These are phyloP conservation scores for Arabis alpina DNA, from an alignment of 345 rosid genomes.

Conservation along the genomic window DNA sequence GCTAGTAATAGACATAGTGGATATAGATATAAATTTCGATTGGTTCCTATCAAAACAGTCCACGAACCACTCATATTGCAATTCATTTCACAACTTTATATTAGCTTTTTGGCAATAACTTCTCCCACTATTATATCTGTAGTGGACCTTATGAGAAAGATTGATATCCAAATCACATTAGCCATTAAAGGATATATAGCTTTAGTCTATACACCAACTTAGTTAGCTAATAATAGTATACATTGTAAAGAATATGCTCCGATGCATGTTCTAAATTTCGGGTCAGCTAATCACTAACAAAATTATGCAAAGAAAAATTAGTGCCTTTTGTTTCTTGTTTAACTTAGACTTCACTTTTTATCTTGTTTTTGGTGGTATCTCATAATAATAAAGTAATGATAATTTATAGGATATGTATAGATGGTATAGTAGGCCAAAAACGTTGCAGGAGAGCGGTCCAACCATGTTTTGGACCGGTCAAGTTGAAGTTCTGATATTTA, in stretches of 20 bases:
- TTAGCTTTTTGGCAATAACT: constrained; percentile 20
- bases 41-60: constrained; percentile 35
- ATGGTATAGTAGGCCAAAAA: constrained; percentile 16
- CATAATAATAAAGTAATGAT: background rate
- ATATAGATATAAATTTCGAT: constrained; percentile 12
- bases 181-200: constrained; percentile 23
- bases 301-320: background rate
- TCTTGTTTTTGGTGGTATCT: constrained; percentile 2
- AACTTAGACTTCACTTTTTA: constrained; percentile 1
- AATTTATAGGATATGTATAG: background rate
- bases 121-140: constrained; percentile 36
- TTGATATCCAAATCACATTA: constrained; percentile 31
- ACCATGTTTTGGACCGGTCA: constrained; percentile 19
- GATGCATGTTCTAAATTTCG: background rate
- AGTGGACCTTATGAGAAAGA: constrained; percentile 39
- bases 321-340: constrained; percentile 13
- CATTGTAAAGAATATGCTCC: background rate
- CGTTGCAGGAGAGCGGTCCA: constrained; percentile 17
- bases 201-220: constrained; percentile 34
- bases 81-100: constrained; percentile 32
- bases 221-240: constrained; percentile 20
- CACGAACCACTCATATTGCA: constrained; percentile 15
- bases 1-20: constrained; percentile 35
- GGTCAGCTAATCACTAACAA: constrained; percentile 2
- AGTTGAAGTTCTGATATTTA: background rate